Conservation (phyloP, 176 grass and related monocot genomes). For the Carex scoparia region DNA sequence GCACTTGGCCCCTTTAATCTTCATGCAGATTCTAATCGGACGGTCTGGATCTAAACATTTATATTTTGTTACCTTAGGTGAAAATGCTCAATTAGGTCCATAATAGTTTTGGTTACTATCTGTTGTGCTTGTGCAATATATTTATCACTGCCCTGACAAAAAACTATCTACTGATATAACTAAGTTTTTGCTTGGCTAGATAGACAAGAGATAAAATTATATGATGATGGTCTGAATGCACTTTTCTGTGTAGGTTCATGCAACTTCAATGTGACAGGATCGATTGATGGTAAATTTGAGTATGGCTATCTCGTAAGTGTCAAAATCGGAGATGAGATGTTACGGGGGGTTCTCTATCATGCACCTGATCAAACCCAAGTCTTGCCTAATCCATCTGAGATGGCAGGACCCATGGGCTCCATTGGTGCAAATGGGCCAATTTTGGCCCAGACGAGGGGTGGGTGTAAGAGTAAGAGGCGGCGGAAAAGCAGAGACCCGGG, state of each 20-base stretch:
- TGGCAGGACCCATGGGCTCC: background rate
- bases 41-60: no score
- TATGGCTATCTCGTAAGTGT: conserved; percentile 45
- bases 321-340: conserved; percentile 41
- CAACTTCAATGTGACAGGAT: conserved; percentile 42
- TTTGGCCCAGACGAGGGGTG: background rate
- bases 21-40: no score
- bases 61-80: no score
- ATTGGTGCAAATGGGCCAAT: background rate
- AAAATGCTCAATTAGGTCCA: background rate
- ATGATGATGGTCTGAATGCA: background rate
- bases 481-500: conserved; percentile 30
- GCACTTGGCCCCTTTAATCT: no score
- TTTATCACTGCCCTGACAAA: background rate
- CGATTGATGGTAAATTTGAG: conserved; percentile 52
- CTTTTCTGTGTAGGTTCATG: conserved; percentile 15
- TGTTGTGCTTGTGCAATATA: background rate
- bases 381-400: background rate
- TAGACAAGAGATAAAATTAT: background rate
- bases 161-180: background rate
- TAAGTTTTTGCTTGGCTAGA: background rate
- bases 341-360: conserved; percentile 45
- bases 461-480: conserved; percentile 28
- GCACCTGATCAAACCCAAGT: conserved; percentile 20
- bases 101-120: background rate